Evolutionary conservation across 2,329 filamentous ascomycete species (phyloP), one percentile per base, ranked within the genome.

Genomic region (Lasiodiplodia hormozganensis): DNA sequence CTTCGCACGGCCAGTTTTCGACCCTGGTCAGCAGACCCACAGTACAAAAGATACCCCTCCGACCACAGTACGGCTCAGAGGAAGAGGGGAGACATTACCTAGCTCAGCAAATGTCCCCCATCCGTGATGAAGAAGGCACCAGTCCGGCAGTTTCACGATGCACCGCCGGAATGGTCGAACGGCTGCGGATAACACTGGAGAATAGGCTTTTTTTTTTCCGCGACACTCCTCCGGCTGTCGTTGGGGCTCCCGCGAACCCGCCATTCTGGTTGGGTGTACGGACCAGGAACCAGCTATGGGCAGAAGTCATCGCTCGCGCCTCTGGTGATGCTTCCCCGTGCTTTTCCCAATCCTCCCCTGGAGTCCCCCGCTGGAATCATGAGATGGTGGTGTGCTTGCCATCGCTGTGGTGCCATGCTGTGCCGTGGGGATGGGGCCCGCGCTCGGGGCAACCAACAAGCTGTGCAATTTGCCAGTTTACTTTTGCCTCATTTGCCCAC

Each of bases 131-230:
- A 53, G 51, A 23, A 53, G 31, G 18, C 28, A 56, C 53, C 40
- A 34, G n/a, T 34, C 10, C 54, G 40, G 38, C 40, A 28, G 21
- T 52, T 28, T 31, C 43, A 52, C 25, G 43, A 28, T 31, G 60
- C 60, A 16, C 60, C 60, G 60, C 60, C 12, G 60, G 28, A 38
- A 52, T 64, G 60, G 60, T 64, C 31, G 60, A 64, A 52, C 60
- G 60, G 60, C 60, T 21, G 47, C 60, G 60, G 60, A 52, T 64
- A 64, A 64, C 60, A 64, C 60, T 64, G 60, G 60, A 38, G 60
- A 64, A 64, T 31, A 38, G 43, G 25, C 60, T 64, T 64, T 52
- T 21, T 28, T 23, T 47, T 21, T 25, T 47, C 43, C n/a, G 43
- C 43, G 43, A 47, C 43, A 31, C 47, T 52, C 36, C 31, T 62